Conservation (phyloP, 1,139 yeast genomes). For the Kodamaea derodonti region DNA sequence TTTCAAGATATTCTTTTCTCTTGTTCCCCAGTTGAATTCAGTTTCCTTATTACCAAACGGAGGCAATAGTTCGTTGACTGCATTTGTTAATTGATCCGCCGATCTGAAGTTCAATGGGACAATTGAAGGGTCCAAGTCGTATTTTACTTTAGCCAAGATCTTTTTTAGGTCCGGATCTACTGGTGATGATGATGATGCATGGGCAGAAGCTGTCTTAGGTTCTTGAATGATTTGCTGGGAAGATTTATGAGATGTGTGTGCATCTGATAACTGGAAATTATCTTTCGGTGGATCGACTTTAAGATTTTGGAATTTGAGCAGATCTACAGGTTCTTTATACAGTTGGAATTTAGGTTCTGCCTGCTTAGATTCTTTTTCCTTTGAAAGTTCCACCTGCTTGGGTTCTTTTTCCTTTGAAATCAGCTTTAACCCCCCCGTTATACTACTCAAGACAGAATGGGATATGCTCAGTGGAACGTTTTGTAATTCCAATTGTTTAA, state of each 20-base stretch:
- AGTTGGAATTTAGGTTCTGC: background rate
- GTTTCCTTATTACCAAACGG: slow-evolving; percentile 78
- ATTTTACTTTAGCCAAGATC: slow-evolving; percentile 16
- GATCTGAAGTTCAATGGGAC: slow-evolving; percentile 14
- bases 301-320: no score
- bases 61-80: slow-evolving; percentile 18
- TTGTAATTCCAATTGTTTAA: slow-evolving; percentile 41
- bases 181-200: background rate
- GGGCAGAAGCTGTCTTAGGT: background rate
- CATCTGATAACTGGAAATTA: no score
- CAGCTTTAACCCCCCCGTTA: background rate
- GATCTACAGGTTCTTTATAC: background rate
- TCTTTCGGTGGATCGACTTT: background rate
- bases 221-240: background rate
- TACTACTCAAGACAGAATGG: slow-evolving; percentile 3
- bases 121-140: slow-evolving; percentile 24
- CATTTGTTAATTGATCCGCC: slow-evolving; percentile 16
- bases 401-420: background rate
- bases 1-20: slow-evolving; percentile 61
- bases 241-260: background rate
- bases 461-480: slow-evolving; percentile 22
- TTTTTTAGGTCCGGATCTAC: slow-evolving; percentile 7
- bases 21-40: slow-evolving; percentile 76
- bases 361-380: background rate
- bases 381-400: background rate